These are phyloP conservation scores for Cutaneotrichosporon mucoides DNA, from an alignment of 1,284 basidiomycete genomes.

Conservation along the genomic window DNA sequence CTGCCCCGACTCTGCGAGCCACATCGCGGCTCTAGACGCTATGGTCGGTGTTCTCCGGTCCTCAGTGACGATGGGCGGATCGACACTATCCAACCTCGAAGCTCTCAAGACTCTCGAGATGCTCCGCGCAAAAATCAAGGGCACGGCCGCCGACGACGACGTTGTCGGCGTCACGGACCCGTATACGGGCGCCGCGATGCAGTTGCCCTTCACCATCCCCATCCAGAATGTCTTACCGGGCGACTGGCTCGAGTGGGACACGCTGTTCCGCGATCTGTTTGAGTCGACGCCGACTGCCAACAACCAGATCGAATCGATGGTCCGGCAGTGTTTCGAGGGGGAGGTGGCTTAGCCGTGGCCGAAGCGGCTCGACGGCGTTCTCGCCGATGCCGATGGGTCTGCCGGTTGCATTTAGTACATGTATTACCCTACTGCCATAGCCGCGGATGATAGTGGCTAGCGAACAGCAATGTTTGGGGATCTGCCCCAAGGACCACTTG, in stretches of 20 bases:
- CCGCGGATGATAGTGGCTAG: no score
- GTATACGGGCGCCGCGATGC: neutral
- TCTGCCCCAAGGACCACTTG: no score
- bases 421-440: no score
- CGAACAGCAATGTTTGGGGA: no score
- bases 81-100: conserved; percentile 10
- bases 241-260: conserved; percentile 6
- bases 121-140: conserved; percentile 10
- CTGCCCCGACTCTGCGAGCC: conserved; percentile 29
- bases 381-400: no score
- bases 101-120: conserved; percentile 23
- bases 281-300: neutral
- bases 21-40: conserved; percentile 27
- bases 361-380: no score
- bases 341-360: no score
- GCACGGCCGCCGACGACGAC: neutral
- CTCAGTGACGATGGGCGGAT: neutral
- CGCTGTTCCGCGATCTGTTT: conserved; percentile 1
- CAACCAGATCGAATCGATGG: neutral
- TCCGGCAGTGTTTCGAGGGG: neutral
- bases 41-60: conserved; percentile 23
- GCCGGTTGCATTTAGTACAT: no score
- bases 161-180: neutral
- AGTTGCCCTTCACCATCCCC: neutral
- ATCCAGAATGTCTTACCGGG: conserved; percentile 2